phyloP scores from a whole-genome alignment of 1,139 yeast species.

The Kurtzmaniella quercitrusa region DNA sequence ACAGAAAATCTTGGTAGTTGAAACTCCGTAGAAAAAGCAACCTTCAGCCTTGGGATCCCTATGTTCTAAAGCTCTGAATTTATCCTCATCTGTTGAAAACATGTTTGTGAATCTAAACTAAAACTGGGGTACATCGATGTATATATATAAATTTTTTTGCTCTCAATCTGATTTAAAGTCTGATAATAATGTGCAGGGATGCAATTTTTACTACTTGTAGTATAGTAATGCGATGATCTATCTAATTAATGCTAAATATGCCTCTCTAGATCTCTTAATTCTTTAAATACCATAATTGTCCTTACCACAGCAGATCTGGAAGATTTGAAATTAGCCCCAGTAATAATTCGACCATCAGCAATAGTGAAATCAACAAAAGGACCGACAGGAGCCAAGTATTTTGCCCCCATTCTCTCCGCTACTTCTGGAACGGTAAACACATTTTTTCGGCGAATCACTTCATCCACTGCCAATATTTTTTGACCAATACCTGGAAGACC shows the following conservation, averaged over 20 bases:
- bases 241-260: not conserved
- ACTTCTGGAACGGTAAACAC: constrained; percentile 12
- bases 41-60: constrained; percentile 9
- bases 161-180: too few relatives aligned
- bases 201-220: too few relatives aligned
- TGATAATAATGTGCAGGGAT: too few relatives aligned
- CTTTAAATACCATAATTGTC: constrained; percentile 8
- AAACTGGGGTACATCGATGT: too few relatives aligned
- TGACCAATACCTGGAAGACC: constrained; percentile 21
- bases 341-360: constrained; percentile 17
- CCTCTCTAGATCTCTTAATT: not conserved
- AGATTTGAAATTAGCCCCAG: constrained; percentile 19
- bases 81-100: constrained; percentile 5
- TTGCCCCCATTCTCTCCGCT: constrained; percentile 15
- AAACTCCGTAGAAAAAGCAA: constrained; percentile 8
- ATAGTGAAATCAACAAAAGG: constrained; percentile 17
- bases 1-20: constrained; percentile 9
- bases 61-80: constrained; percentile 5
- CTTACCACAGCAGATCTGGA: constrained; percentile 15
- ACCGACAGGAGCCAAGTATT: constrained; percentile 13
- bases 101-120: not conserved
- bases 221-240: too few relatives aligned
- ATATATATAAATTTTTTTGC: not conserved
- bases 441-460: constrained; percentile 10
- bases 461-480: constrained; percentile 9